These are phyloP conservation scores for Tuber borchii DNA, from an alignment of 495 filamentous ascomycete species.

Conservation along the genomic window DNA sequence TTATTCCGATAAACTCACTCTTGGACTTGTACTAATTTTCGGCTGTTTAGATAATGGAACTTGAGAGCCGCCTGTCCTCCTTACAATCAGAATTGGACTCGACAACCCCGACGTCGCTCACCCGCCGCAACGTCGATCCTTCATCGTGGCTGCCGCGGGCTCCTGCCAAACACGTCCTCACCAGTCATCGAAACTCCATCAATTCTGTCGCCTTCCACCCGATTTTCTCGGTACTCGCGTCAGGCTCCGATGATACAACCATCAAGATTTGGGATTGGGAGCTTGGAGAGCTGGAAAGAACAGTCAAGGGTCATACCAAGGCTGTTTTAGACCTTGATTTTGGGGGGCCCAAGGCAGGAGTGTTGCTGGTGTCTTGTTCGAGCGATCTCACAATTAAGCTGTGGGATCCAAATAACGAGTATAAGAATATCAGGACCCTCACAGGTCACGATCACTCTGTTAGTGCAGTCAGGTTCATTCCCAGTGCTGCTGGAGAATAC, in stretches of 20 bases:
- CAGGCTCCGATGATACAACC: slow-evolving; percentile 78
- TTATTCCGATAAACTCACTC: slow-evolving; percentile 25
- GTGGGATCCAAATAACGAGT: slow-evolving; percentile 90
- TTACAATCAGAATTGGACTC: slow-evolving; percentile 79
- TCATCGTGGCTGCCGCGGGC: slow-evolving; percentile 77
- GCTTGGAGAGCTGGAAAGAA: slow-evolving; percentile 81
- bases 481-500: slow-evolving; percentile 71
- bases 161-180: slow-evolving; percentile 70
- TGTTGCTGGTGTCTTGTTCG: slow-evolving; percentile 81
- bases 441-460: slow-evolving; percentile 91
- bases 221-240: slow-evolving; percentile 82
- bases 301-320: slow-evolving; percentile 89
- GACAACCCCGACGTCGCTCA: slow-evolving; percentile 75
- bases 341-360: slow-evolving; percentile 78
- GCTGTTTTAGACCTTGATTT: slow-evolving; percentile 85
- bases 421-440: slow-evolving; percentile 91
- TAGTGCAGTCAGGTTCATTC: slow-evolving; percentile 80
- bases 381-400: slow-evolving; percentile 91
- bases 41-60: slow-evolving; percentile 76
- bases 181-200: slow-evolving; percentile 74
- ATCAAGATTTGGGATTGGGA: slow-evolving; percentile 99
- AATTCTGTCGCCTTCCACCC: slow-evolving; percentile 94
- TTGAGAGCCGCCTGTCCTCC: slow-evolving; percentile 63
- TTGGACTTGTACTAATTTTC: not conserved
- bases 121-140: slow-evolving; percentile 74